Evolutionary conservation across 441 rosid genomes (phyloP), one percentile per base, ranked within the genome.

Genomic region (Cnidoscolus chayamansa): DNA sequence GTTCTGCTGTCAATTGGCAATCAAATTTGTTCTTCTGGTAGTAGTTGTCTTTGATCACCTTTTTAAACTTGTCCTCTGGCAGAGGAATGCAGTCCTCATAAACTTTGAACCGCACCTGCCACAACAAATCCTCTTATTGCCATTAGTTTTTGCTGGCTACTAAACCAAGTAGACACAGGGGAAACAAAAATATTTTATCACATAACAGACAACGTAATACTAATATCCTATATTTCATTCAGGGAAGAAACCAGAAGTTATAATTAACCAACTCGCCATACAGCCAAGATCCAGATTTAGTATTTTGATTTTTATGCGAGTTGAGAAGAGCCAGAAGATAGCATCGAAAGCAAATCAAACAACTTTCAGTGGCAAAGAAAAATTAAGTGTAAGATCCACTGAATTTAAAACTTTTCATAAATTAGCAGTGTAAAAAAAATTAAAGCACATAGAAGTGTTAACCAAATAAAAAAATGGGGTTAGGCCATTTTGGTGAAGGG

Each of bases 1-100:
- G 78, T 31, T 67, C 68, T 37, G 56, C 25, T 32, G 78, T 74
- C 71, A 80, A 59, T 67, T 71, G 76, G 58, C 74, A 48, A 48
- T 77, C 49, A 30, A 77, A 80, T 74, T 77, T 77, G 64, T 67
- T 71, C 68, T 71, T 80, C 62, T 19, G 19, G 70, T 74, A 77
- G 71, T 74, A 80, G 15, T 80, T 80, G 19, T 80, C 83, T 63
- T 71, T 68, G 72, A 77, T 80, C 31, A 53, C 77, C 54, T 66
- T 57, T 55, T 67, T 80, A 51, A 77, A 80, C 72, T 74, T 58
- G 35, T 67, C 59, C 76, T 76, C 80, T n/a, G 76, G 62, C 47
- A 74, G 15, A 0, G 83, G 83, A 47, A 64, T 45, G 63, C 80
- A 80, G 53, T 80, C 78, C 64, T 80, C 72, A 60, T 55, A 10